phyloP scores from a whole-genome alignment of 2,329 filamentous ascomycete genomes.

The Cordyceps militaris region DNA sequence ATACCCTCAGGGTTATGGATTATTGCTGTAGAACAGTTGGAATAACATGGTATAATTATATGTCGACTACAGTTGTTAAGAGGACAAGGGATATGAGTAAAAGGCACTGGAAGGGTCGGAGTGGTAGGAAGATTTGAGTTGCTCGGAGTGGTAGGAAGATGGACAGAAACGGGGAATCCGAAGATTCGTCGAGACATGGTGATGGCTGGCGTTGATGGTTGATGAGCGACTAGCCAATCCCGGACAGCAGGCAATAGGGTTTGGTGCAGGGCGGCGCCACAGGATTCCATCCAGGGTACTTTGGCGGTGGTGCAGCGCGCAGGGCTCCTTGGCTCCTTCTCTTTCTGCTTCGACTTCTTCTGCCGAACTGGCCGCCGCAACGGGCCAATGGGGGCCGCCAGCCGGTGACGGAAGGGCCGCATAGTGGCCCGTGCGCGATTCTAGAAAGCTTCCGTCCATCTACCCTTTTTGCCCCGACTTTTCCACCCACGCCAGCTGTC shows the following conservation, averaged over 20 bases:
- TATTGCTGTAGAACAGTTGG: neutral
- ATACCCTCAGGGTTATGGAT: constrained; percentile 6
- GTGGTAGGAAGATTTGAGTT: too few species aligned
- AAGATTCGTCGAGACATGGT: neutral
- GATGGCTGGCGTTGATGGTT: too few species aligned
- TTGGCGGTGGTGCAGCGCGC: too few species aligned
- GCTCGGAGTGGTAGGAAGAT: neutral
- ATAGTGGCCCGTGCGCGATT: constrained; percentile 20
- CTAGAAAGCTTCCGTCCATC: constrained; percentile 22
- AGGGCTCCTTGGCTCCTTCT: neutral
- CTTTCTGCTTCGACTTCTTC: neutral
- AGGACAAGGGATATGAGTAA: neutral
- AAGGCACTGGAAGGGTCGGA: neutral
- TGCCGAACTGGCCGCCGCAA: constrained; percentile 2
- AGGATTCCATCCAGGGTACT: too few species aligned
- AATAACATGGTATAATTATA: neutral
- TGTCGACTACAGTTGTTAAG: neutral
- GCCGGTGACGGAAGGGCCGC: constrained; percentile 12
- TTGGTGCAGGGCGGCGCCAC: constrained; percentile 5
- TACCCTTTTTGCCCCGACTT: constrained; percentile 10
- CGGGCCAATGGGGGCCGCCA: constrained; percentile 6
- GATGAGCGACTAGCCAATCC: constrained; percentile 3
- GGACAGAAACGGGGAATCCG: neutral
- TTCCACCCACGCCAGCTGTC: neutral
- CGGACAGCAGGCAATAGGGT: neutral